Percentiles rank a stretch among this genome's conserved stretches.
Evolutionary conservation across 345 rosid species (phyloP).

Genomic region (Viola odorata): DNA sequence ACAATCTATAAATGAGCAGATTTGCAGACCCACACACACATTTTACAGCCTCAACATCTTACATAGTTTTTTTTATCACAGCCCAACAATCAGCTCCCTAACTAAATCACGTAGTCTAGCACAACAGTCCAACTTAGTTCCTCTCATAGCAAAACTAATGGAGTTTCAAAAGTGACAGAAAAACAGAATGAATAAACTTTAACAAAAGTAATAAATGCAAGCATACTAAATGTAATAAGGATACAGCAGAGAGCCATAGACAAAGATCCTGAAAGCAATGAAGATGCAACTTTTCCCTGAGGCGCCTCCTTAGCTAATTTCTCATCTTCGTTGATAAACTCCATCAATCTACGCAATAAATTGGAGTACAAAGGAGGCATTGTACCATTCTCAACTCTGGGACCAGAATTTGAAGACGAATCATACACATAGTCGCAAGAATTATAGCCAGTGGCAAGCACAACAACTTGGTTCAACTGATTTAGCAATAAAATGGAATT

Average conservation of each 20-base stretch:
- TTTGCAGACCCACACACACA: background rate
- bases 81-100: too few relatives aligned
- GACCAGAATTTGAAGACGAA: slow-evolving; percentile 43
- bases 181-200: background rate
- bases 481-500: slow-evolving; percentile 64
- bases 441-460: slow-evolving; percentile 79
- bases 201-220: background rate
- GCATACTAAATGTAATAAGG: slow-evolving; percentile 35
- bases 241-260: slow-evolving; percentile 99
- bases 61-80: too few relatives aligned
- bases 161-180: background rate
- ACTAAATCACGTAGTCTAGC: too few relatives aligned
- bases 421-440: slow-evolving; percentile 76
- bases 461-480: slow-evolving; percentile 75
- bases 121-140: too few relatives aligned
- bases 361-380: slow-evolving; percentile 46
- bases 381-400: slow-evolving; percentile 37
- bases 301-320: slow-evolving; percentile 38
- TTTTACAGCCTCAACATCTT: too few relatives aligned
- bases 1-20: slow-evolving; percentile 19
- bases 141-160: too few relatives aligned
- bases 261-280: slow-evolving; percentile 78
- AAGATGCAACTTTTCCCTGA: slow-evolving; percentile 44
- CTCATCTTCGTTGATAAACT: slow-evolving; percentile 62
- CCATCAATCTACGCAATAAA: slow-evolving; percentile 60